phyloP scores from a whole-genome alignment of 192 early-diverging fungal genomes.

The Linnemannia elongata region DNA sequence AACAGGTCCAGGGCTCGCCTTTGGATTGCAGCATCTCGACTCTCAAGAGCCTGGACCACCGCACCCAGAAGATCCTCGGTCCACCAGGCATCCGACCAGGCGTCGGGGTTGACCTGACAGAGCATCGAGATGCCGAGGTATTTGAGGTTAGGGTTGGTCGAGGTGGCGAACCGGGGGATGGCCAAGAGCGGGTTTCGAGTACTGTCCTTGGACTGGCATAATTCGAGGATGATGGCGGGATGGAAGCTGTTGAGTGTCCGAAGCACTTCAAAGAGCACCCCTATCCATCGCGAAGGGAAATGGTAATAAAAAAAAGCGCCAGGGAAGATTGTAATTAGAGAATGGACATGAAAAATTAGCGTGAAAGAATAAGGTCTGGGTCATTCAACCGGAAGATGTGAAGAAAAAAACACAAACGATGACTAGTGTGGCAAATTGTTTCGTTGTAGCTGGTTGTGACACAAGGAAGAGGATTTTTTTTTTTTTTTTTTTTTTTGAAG shows the following conservation, averaged over 20 bases:
- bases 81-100: constrained; percentile 56
- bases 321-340: not conserved
- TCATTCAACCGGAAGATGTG: not conserved
- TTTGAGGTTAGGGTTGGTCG: constrained; percentile 64
- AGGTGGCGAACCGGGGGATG: constrained; percentile 57
- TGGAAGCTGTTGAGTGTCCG: constrained; percentile 47
- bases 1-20: constrained; percentile 35
- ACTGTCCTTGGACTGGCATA: constrained; percentile 35
- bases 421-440: not conserved
- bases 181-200: constrained; percentile 45
- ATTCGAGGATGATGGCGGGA: constrained; percentile 29
- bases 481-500: constrained; percentile 9
- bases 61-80: constrained; percentile 31
- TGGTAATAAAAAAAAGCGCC: not conserved
- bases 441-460: not conserved
- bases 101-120: constrained; percentile 45
- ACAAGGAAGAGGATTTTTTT: not conserved
- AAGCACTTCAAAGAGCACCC: constrained; percentile 43
- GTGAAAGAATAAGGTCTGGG: constrained; percentile 8
- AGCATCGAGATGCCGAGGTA: constrained; percentile 63
- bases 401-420: not conserved
- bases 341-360: not conserved
- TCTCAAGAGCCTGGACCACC: constrained; percentile 40
- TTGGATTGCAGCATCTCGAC: constrained; percentile 37
- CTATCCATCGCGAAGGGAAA: not conserved